Conservation (phyloP, 805 yeast species). For the Torulaspora delbrueckii region DNA sequence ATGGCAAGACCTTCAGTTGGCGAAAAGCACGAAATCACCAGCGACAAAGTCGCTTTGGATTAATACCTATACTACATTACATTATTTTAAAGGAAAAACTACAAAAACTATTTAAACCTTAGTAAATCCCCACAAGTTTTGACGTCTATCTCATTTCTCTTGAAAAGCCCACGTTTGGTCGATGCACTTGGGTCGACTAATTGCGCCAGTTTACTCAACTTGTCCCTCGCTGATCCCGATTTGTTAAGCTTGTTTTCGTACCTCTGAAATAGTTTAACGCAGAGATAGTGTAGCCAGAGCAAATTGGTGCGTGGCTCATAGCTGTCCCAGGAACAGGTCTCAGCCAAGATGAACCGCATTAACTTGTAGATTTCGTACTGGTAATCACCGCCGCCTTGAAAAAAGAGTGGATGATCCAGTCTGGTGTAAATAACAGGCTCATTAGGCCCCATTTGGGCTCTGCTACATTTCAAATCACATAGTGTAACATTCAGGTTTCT, state of each 20-base stretch:
- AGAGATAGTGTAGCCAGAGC: slow-evolving; percentile 61
- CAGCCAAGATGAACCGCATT: slow-evolving; percentile 41
- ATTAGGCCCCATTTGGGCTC: slow-evolving; percentile 28
- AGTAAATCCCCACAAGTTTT: slow-evolving; percentile 23
- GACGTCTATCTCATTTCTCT: slow-evolving; percentile 20
- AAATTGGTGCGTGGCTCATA: slow-evolving; percentile 47
- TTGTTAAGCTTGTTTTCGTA: slow-evolving; percentile 11
- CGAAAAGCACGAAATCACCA: slow-evolving; percentile 9
- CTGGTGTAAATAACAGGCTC: slow-evolving; percentile 43
- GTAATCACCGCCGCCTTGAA: slow-evolving; percentile 55
- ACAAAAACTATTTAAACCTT: slow-evolving; percentile 16
- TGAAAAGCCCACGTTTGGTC: slow-evolving; percentile 14
- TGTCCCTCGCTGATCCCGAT: slow-evolving; percentile 20
- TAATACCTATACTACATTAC: slow-evolving; percentile 6
- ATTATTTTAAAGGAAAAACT: background rate
- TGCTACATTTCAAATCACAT: slow-evolving; percentile 54
- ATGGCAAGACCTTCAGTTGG: slow-evolving; percentile 11
- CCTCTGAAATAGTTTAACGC: slow-evolving; percentile 43
- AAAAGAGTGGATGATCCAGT: slow-evolving; percentile 61
- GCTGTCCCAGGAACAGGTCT: slow-evolving; percentile 24
- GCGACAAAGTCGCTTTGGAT: slow-evolving; percentile 14
- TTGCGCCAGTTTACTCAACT: slow-evolving; percentile 18
- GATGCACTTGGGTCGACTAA: slow-evolving; percentile 12
- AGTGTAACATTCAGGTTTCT: slow-evolving; percentile 41
- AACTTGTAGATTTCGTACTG: slow-evolving; percentile 56